These are phyloP conservation scores for Diddensiella santjacobensis DNA, from an alignment of 805 yeast species.

Conservation along the genomic window DNA sequence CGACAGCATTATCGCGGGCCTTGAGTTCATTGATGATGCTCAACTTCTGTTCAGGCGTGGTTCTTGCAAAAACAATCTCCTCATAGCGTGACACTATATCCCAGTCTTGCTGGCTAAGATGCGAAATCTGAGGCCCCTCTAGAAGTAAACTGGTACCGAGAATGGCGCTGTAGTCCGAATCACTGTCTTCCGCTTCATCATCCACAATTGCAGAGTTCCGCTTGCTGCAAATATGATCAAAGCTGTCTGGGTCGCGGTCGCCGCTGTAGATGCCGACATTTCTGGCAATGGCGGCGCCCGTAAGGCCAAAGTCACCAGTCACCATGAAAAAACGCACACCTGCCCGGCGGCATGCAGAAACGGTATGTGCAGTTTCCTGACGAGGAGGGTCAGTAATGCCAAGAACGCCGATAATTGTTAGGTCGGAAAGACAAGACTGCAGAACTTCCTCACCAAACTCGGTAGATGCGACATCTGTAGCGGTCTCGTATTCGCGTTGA, in stretches of 20 bases:
- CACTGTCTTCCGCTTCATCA: slow-evolving; percentile 5
- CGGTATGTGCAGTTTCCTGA: slow-evolving; percentile 69
- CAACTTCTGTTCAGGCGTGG: slow-evolving; percentile 50
- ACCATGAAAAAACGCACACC: slow-evolving; percentile 96
- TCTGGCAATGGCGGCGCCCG: slow-evolving; percentile 49
- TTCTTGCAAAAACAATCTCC: slow-evolving; percentile 41
- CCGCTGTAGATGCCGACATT: slow-evolving; percentile 48
- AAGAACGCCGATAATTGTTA: slow-evolving; percentile 75
- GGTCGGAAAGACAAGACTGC: slow-evolving; percentile 33
- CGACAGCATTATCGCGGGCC: slow-evolving; percentile 86
- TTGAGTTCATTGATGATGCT: slow-evolving; percentile 47
- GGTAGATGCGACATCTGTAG: slow-evolving; percentile 4
- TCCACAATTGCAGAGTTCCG: slow-evolving; percentile 4
- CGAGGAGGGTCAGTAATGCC: slow-evolving; percentile 98
- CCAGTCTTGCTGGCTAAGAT: slow-evolving; percentile 40
- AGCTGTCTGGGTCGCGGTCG: slow-evolving; percentile 13
- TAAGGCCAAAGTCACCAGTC: slow-evolving; percentile 62
- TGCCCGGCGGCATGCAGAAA: slow-evolving; percentile 72
- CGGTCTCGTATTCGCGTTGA: slow-evolving; percentile 8
- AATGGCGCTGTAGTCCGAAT: too few species aligned
- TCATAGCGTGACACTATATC: slow-evolving; percentile 36
- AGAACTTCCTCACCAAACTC: slow-evolving; percentile 11
- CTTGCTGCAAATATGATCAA: slow-evolving; percentile 3
- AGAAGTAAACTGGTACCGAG: slow-evolving; percentile 10
- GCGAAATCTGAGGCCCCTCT: slow-evolving; percentile 14